phyloP scores from a whole-genome alignment of 331 rosid genomes.

The Acacia pycnantha region DNA sequence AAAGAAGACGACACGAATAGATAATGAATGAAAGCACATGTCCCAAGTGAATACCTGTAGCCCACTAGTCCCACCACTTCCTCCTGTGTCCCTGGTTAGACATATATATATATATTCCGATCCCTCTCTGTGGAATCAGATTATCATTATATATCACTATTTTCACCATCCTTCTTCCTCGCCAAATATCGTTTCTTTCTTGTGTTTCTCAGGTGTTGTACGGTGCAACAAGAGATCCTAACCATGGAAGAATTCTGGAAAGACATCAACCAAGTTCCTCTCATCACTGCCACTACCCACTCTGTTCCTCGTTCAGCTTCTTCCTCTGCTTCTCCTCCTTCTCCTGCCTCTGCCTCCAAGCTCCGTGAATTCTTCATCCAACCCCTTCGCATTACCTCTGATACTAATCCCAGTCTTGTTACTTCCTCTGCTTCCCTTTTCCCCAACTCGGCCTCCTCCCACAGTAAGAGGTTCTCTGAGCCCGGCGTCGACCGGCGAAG shows the following conservation, averaged over 20 bases:
- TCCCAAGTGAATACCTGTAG: not conserved
- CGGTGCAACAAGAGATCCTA: no score
- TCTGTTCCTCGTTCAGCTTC: not conserved
- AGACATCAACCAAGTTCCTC: not conserved
- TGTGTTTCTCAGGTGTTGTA: no score
- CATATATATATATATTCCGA: not conserved
- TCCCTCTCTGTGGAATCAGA: not conserved
- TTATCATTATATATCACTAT: not conserved
- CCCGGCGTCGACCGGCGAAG: constrained; percentile 37
- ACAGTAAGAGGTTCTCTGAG: constrained; percentile 28
- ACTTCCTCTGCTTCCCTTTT: constrained; percentile 27
- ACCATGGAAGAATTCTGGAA: constrained; percentile 3
- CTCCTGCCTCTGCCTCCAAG: not conserved
- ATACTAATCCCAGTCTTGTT: not conserved
- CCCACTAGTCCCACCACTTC: not conserved
- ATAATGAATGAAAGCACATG: not conserved
- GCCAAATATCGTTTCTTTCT: no score
- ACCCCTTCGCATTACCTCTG: not conserved
- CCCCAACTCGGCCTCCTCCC: constrained; percentile 19
- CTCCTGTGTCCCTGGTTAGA: not conserved
- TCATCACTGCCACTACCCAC: not conserved
- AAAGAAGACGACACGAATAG: not conserved
- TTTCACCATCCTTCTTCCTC: not conserved
- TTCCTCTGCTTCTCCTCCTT: not conserved
- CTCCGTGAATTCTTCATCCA: not conserved